Conservation (phyloP, 768 basidiomycete species). For the Trametes punicea region DNA sequence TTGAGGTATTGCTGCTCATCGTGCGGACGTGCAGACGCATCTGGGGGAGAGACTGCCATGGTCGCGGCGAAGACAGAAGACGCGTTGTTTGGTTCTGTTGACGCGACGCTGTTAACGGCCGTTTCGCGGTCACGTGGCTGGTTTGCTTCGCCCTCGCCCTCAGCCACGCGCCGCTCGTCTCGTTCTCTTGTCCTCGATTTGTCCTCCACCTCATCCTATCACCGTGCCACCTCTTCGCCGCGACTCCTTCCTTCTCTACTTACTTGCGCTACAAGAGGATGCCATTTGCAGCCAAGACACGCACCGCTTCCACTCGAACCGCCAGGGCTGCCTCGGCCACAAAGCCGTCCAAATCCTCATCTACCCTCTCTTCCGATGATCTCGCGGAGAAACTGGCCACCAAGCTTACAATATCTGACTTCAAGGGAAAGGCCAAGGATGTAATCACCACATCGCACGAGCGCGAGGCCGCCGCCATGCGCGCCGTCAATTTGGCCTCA, state of each 20-base stretch:
- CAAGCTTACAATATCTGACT: constrained; percentile 26
- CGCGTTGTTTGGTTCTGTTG: constrained; percentile 13
- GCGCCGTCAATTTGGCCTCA: constrained; percentile 57
- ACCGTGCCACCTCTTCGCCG: too few species aligned
- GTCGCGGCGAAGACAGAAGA: background rate
- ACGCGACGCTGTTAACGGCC: background rate
- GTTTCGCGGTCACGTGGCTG: constrained; percentile 5
- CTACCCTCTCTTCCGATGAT: constrained; percentile 22
- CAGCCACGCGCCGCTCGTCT: background rate
- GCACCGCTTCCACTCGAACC: background rate
- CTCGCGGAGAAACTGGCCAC: constrained; percentile 26
- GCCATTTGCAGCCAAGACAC: constrained; percentile 4
- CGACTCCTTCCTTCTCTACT: background rate
- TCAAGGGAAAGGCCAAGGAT: constrained; percentile 19
- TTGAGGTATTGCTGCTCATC: constrained; percentile 90
- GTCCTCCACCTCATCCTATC: background rate
- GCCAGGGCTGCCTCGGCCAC: constrained; percentile 2
- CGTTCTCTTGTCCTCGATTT: background rate
- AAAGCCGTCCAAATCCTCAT: constrained; percentile 2
- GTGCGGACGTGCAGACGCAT: constrained; percentile 35
- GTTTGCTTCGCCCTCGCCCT: background rate
- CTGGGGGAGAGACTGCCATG: background rate
- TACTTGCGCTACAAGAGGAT: background rate
- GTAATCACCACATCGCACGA: constrained; percentile 30
- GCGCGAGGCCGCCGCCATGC: constrained; percentile 50